Conservation (phyloP, 2,329 filamentous ascomycete species). For the Fusarium sp. region DNA sequence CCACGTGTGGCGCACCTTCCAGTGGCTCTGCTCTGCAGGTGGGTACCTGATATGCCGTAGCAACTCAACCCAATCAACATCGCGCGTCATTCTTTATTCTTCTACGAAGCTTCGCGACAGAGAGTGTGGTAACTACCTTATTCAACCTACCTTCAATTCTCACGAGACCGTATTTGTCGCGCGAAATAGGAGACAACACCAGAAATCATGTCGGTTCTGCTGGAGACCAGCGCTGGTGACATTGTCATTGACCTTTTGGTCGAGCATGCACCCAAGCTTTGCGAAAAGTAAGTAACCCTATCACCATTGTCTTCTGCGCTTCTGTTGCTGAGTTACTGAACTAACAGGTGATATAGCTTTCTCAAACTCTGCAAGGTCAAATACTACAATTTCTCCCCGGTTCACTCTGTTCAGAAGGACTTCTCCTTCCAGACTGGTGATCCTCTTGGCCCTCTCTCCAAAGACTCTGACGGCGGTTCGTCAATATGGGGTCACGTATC, state of each 20-base stretch:
- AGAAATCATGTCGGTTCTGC: constrained; percentile 83
- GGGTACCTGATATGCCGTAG: no score
- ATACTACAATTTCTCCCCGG: constrained; percentile 97
- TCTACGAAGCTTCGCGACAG: constrained; percentile 33
- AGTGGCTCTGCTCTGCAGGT: not conserved
- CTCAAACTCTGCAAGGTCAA: constrained; percentile 98
- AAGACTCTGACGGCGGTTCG: constrained; percentile 89
- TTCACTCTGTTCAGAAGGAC: constrained; percentile 92
- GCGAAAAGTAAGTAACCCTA: constrained; percentile 84
- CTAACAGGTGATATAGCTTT: constrained; percentile 75
- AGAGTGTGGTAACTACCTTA: constrained; percentile 29
- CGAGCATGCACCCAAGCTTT: constrained; percentile 89
- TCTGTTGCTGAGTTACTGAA: constrained; percentile 29
- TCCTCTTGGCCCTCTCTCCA: constrained; percentile 86
- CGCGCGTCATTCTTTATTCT: not conserved
- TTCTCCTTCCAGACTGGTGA: constrained; percentile 98
- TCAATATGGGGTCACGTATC: constrained; percentile 91
- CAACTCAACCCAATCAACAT: no score
- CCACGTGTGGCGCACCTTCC: constrained; percentile 23
- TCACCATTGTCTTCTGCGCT: not conserved
- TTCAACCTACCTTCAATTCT: constrained; percentile 19
- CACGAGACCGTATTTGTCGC: constrained; percentile 5
- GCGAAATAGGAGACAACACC: no score
- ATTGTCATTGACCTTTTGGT: constrained; percentile 94
- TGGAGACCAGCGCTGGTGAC: constrained; percentile 94